Percentiles rank a stretch among this genome's conserved stretches.
Evolutionary conservation across 805 yeast genomes (phyloP).

Genomic region (Wickerhamomyces silvicola): DNA sequence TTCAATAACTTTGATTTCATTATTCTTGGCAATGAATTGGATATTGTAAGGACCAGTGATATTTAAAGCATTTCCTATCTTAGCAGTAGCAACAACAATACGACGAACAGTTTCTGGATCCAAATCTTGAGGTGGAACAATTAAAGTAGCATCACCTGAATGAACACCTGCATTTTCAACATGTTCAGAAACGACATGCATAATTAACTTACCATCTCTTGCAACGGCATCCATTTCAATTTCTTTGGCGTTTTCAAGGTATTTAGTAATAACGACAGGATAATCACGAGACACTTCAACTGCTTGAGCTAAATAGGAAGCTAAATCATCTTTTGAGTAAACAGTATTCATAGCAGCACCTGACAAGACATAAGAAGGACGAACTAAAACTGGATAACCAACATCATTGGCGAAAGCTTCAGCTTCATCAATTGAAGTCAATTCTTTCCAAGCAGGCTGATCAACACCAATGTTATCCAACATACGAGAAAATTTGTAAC

Average conservation of each 20-base stretch:
- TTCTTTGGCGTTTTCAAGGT: constrained; percentile 94
- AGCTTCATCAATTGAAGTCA: constrained; percentile 89
- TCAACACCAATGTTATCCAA: constrained; percentile 94
- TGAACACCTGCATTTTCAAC: constrained; percentile 99
- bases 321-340: constrained; percentile 82
- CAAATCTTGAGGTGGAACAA: constrained; percentile 95
- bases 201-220: constrained; percentile 83
- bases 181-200: constrained; percentile 98
- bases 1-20: constrained; percentile 95
- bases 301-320: constrained; percentile 83
- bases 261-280: constrained; percentile 96
- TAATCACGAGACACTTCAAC: constrained; percentile 96
- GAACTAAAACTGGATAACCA: constrained; percentile 89
- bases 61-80: constrained; percentile 89
- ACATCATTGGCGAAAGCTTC: constrained; percentile 87
- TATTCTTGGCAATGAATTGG: constrained; percentile 93
- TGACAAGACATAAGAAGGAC: constrained; percentile 94
- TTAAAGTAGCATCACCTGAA: constrained; percentile 97
- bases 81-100: constrained; percentile 92
- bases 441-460: constrained; percentile 99
- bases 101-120: constrained; percentile 86
- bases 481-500: constrained; percentile 97
- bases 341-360: constrained; percentile 99
- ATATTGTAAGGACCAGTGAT: constrained; percentile 97
- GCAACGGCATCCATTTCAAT: constrained; percentile 99